Base-by-base conservation (phyloP, 2,329 filamentous ascomycete genomes). In the Hymenoscyphus repandus region DNA sequence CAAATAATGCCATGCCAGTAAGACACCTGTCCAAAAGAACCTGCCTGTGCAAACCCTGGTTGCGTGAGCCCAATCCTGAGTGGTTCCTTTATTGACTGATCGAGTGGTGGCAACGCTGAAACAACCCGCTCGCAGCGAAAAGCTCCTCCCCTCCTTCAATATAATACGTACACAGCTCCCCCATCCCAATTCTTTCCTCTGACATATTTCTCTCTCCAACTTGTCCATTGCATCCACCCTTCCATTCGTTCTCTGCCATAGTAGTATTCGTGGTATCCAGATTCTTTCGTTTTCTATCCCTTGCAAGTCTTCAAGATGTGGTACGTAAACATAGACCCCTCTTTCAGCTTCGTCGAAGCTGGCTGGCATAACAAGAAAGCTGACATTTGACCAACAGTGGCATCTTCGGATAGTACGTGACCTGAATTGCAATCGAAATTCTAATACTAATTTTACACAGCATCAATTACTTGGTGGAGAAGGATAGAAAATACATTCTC, bases 401-500 rank as follows among this genome's bases (percentile, higher is more conserved):
- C 38, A 53, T 53, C 37, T 53, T 53, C 39, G 51, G 51, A 46
- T 53, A 53, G 51, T 53, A 50, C 7, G 50, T 52, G 11, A 39
- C 18, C 33, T 20, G 11, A 11, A 34, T 36, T n/a, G 15, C 12
- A 13, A 11, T 11, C 2, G 15, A 18, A 17, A 33, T 44, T 18
- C 15, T 3, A 9, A 33, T 36, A 42, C 47, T 53, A 33, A 49
- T 39, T 12, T 18, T 31, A 6, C 6, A 13, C 18, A 53, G 51
- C 51, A 53, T 51, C 49, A 97, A 97, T 79, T 97, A 97, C 76
- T 78, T 97, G 71, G 90, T 97, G 70, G 93, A 97, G 81, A 96
- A 95, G 82, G 92, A 97, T 77, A 84, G 93, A 72, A 91, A 89
- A 74, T 95, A 87, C 76, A 95, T 97, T 71, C 80, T 97, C 69